Evolutionary conservation across 2,329 filamentous ascomycete genomes (phyloP), one percentile per base, ranked within the genome.

Genomic region (Xylaria multiplex): DNA sequence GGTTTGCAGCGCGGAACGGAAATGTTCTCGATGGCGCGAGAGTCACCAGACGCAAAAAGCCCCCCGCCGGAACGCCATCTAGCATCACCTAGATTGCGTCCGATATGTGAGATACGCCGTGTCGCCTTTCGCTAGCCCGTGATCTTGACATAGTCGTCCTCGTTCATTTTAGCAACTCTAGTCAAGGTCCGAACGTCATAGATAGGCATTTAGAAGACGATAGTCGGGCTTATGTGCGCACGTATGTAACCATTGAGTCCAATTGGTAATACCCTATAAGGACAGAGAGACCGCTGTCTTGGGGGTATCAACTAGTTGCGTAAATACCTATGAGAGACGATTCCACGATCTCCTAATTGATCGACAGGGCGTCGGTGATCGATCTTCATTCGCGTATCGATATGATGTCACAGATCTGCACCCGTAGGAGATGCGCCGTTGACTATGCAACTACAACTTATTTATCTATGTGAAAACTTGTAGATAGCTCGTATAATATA

Each of bases 401-500:
- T 7, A 61, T 61, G 50, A 61, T 61, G 59, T 61, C 59, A 48
- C 49, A 6, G 40, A 60, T 60, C 37, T 43, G 22, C n/a, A 32
- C 43, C 27, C 30, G 16, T n/a, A 22, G 13, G 16, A 42, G 13
- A 27, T 19, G 14, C 30, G 52, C 19, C 19, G 52, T n/a, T 13
- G 6, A 24, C 8, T n/a, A 11, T 43, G 3, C 27, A 40, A 40
- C 13, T 40, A 6, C 13, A 42, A 8, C 9, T 8, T n/a, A 27
- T 37, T 8, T n/a, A 27, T 37, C 35, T 37, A 37, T 8, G 11
- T 8, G 35, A 8, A 27, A 27, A 27, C 27, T 19, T 14, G 3
- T 24, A 37, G 9, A 22, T 55, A 42, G 1, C 9, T 55, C 19
- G 27, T 32, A 52, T 13, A 40, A 40, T 40, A 40, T 9, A 14